Base-by-base conservation (phyloP, 129 eudicot genomes). In the Logfia minima region DNA sequence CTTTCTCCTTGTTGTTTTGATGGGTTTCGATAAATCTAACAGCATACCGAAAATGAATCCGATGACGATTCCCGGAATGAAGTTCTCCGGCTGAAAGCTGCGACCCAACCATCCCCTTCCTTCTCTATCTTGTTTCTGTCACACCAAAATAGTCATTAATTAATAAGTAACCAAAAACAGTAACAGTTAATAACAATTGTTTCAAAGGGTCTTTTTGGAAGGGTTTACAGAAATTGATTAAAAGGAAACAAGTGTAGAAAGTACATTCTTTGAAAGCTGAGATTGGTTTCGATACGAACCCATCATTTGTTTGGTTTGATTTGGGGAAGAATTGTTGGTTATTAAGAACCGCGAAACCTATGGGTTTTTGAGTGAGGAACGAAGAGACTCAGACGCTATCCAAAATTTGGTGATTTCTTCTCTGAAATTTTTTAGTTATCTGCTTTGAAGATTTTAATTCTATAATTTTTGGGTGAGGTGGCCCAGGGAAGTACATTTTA, bases 31-130 rank as follows among this genome's bases (percentile, higher is more conserved):
- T 51, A 93, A 84, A 77, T 93, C 96, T 70, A 93, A 56, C 4
- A 93, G 66, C 14, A 93, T 63, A 18, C 98, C 98, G 13, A 82
- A 70, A 41, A 93, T 75, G 87, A 93, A 90, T 3, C 98, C 98
- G 70, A 93, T 88, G 19, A 90, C 84, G 8, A 93, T 84, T 4
- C 97, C 97, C 7, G 98, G 97, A 17, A 93, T 83, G 70, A 93
- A 93, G 68, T 93, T 90, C 70, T 88, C 85, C 35, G 97, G 90
- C 87, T 77, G 84, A 82, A 93, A 93, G 84, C 90, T 84, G 74
- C 71, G 83, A n/a, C 90, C 83, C 24, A 88, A 62, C 90, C 88
- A 79, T 81, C 85, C 83, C 74, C 68, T 74, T 48, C 82, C 87
- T 77, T 75, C 72, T 19, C 80, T 83, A 72, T 81, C 80, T 81